phyloP scores from a whole-genome alignment of 2,329 filamentous ascomycete genomes.

The Thelonectria blattea region DNA sequence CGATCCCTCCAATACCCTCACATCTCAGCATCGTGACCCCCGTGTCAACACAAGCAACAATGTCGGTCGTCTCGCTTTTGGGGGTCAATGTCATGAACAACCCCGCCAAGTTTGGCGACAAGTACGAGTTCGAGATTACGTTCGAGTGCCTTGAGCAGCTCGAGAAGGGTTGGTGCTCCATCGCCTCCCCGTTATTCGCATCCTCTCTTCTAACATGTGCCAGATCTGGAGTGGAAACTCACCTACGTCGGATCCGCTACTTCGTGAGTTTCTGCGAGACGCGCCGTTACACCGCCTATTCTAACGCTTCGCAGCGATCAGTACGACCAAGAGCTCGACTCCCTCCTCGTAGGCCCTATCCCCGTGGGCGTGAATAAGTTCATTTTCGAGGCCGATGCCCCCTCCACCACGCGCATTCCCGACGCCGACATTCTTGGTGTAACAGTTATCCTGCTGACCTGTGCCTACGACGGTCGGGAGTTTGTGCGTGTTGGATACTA shows the following conservation, averaged over 20 bases:
- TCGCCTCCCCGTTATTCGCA: not conserved
- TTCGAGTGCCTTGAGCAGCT: constrained; percentile 96
- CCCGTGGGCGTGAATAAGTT: constrained; percentile 99
- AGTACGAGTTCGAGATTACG: constrained; percentile 97
- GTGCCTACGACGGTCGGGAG: constrained; percentile 94
- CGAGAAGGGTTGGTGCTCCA: constrained; percentile 73
- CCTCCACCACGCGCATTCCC: constrained; percentile 88
- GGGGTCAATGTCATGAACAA: constrained; percentile 98
- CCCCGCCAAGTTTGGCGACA: constrained; percentile 88
- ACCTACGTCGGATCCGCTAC: constrained; percentile 99
- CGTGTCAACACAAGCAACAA: constrained; percentile 47
- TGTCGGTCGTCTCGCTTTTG: constrained; percentile 96
- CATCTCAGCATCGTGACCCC: not conserved
- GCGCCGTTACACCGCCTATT: constrained; percentile 26
- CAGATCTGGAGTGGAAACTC: constrained; percentile 98
- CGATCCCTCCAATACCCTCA: not conserved
- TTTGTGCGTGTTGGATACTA: constrained; percentile 99
- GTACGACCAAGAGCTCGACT: constrained; percentile 98
- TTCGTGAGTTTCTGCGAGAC: constrained; percentile 67
- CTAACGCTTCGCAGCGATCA: constrained; percentile 69
- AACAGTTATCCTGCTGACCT: constrained; percentile 94
- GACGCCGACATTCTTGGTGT: constrained; percentile 95
- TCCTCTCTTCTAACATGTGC: constrained; percentile 25
- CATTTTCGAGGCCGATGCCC: constrained; percentile 93
- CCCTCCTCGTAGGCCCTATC: constrained; percentile 94